A percentile compares a stretch with the other conserved stretches of the same genome.
phyloP scores from a whole-genome alignment of 192 early-diverging fungal genomes.

The Mortierella alpina region DNA sequence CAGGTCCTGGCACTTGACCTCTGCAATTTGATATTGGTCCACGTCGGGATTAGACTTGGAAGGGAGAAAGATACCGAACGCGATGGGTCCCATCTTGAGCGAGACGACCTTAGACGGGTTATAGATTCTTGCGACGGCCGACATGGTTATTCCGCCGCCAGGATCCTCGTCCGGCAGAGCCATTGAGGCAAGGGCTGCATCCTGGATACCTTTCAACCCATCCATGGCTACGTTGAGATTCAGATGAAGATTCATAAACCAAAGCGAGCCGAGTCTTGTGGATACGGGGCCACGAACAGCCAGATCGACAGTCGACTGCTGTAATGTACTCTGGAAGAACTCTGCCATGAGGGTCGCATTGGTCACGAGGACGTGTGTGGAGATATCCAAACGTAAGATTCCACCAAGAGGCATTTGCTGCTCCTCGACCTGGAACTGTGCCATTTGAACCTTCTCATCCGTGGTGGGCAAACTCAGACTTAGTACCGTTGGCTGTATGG shows the following conservation, averaged over 20 bases:
- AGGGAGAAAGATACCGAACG: conserved; percentile 46
- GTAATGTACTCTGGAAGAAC: conserved; percentile 25
- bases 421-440: conserved; percentile 29
- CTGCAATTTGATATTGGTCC: conserved; percentile 43
- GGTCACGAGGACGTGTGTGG: conserved; percentile 30
- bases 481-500: conserved; percentile 24
- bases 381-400: conserved; percentile 18
- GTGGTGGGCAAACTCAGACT: conserved; percentile 7
- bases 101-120: conserved; percentile 38
- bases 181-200: conserved; percentile 34
- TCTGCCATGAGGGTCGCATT: conserved; percentile 41
- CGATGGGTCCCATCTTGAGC: conserved; percentile 24
- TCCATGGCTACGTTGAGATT: conserved; percentile 22
- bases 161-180: conserved; percentile 35
- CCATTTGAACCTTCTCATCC: conserved; percentile 21
- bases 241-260: conserved; percentile 32
- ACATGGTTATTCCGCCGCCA: conserved; percentile 38
- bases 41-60: conserved; percentile 24
- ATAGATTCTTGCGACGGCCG: conserved; percentile 30
- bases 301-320: conserved; percentile 22
- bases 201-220: conserved; percentile 35
- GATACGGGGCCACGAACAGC: conserved; percentile 23
- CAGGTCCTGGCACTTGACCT: conserved; percentile 19
- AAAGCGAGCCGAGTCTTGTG: conserved; percentile 29
- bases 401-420: conserved; percentile 38